A percentile compares a stretch with the other conserved stretches of the same genome.
Conservation (phyloP, 306 rosid genomes). For the Sphenostylis stenocarpa region DNA sequence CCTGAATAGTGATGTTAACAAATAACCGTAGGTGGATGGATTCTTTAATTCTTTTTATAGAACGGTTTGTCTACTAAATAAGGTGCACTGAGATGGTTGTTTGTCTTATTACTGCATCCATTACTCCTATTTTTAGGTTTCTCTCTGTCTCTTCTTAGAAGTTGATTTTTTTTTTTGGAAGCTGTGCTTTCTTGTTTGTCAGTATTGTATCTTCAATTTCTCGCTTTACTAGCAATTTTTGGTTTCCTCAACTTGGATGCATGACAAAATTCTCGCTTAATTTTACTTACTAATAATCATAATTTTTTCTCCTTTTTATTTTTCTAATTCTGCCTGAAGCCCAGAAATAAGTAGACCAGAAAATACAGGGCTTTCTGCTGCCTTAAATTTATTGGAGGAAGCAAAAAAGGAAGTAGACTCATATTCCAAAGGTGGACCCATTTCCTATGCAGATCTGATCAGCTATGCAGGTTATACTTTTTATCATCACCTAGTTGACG, state of each 20-base stretch:
- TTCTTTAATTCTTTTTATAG: conserved; percentile 1
- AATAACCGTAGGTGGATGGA: not conserved
- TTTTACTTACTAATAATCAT: not conserved
- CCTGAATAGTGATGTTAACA: not conserved
- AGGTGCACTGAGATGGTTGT: not conserved
- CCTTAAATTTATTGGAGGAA: conserved; percentile 75
- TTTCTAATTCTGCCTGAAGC: conserved; percentile 56
- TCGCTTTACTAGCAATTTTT: not conserved
- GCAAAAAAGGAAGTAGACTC: conserved; percentile 91
- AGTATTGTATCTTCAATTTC: conserved; percentile 3
- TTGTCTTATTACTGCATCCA: not conserved
- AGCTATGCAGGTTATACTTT: conserved; percentile 65
- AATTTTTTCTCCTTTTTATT: conserved; percentile 14
- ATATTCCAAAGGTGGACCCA: conserved; percentile 85
- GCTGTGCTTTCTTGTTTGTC: not conserved
- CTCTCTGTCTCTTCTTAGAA: conserved; percentile 1
- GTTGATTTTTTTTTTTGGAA: not conserved
- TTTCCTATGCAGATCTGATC: conserved; percentile 88
- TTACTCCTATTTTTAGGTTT: not conserved
- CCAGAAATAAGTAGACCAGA: conserved; percentile 96
- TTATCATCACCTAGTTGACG: conserved; percentile 24
- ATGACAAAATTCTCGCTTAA: not conserved
- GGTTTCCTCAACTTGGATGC: conserved; percentile 9
- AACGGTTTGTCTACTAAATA: conserved; percentile 2
- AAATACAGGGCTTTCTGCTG: conserved; percentile 69